Evolutionary conservation across 2,329 filamentous ascomycete species (phyloP).

Genomic region (Trichothecium sympodiale): DNA sequence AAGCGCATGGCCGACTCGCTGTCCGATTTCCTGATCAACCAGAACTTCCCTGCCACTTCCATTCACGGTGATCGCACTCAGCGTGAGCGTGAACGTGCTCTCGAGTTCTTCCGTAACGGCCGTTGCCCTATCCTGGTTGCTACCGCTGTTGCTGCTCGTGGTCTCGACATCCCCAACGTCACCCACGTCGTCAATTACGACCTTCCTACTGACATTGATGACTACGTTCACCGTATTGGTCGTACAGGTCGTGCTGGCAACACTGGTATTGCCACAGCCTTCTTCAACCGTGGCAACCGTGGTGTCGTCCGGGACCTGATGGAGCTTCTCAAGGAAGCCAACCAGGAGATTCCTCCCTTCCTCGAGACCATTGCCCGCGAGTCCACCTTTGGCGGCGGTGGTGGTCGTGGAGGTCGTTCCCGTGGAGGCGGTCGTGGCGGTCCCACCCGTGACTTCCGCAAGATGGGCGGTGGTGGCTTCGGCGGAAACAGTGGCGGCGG

Average conservation of each 20-base stretch:
- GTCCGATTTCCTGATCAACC: slow-evolving; percentile 97
- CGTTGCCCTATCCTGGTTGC: slow-evolving; percentile 95
- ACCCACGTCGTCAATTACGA: slow-evolving; percentile 99
- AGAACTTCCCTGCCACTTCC: slow-evolving; percentile 94
- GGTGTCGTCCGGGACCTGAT: slow-evolving; percentile 93
- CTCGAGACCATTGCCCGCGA: slow-evolving; percentile 96
- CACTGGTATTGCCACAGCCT: slow-evolving; percentile 94
- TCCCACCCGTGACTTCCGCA: slow-evolving; percentile 83
- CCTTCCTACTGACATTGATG: slow-evolving; percentile 95
- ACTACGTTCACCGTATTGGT: slow-evolving; percentile 98
- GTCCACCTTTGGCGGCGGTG: slow-evolving; percentile 70
- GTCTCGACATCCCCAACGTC: slow-evolving; percentile 91
- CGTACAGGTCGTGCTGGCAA: slow-evolving; percentile 99
- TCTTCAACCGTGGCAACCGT: slow-evolving; percentile 99
- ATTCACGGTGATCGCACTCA: slow-evolving; percentile 98
- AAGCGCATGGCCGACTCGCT: slow-evolving; percentile 99
- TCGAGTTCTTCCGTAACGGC: slow-evolving; percentile 94
- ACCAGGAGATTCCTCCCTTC: slow-evolving; percentile 91
- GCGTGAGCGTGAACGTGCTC: slow-evolving; percentile 93
- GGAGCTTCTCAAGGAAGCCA: slow-evolving; percentile 96
- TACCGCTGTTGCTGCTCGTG: slow-evolving; percentile 85
- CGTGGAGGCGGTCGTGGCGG: slow-evolving; percentile 52
- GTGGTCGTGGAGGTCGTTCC: slow-evolving; percentile 46
- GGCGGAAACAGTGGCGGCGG: slow-evolving; percentile 27
- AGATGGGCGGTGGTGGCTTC: slow-evolving; percentile 43